A percentile compares a stretch with the other conserved stretches of the same genome.
These are phyloP conservation scores for Westerdykella ornata DNA, from an alignment of 2,329 filamentous ascomycete genomes.

Conservation along the genomic window DNA sequence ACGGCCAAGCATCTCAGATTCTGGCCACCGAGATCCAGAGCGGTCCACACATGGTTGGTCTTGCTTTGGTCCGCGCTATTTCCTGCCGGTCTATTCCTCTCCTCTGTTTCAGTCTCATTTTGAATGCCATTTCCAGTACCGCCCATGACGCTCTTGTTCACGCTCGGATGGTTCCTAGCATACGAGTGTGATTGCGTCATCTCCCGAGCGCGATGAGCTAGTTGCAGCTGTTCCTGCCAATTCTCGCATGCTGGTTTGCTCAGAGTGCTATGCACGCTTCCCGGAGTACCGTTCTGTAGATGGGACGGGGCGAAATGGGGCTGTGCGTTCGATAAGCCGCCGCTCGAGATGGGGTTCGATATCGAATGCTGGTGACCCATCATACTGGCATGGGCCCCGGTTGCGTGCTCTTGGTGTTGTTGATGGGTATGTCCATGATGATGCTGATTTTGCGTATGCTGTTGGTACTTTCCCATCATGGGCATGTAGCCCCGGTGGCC, in stretches of 20 bases:
- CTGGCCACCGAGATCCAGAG: slow-evolving; percentile 93
- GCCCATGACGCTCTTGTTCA: slow-evolving; percentile 60
- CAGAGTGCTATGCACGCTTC: slow-evolving; percentile 49
- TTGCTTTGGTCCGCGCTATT: slow-evolving; percentile 41
- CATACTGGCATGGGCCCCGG: slow-evolving; percentile 45
- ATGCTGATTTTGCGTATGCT: slow-evolving; percentile 50
- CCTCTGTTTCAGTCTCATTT: slow-evolving; percentile 47
- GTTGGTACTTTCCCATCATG: slow-evolving; percentile 60
- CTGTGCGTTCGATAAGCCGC: slow-evolving; percentile 58
- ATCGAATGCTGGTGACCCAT: slow-evolving; percentile 59
- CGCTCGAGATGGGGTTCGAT: slow-evolving; percentile 52
- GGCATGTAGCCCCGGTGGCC: slow-evolving; percentile 51
- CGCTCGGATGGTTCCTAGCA: slow-evolving; percentile 61
- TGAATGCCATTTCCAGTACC: slow-evolving; percentile 46
- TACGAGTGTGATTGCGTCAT: slow-evolving; percentile 67
- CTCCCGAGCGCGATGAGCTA: slow-evolving; percentile 68
- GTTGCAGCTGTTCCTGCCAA: slow-evolving; percentile 80
- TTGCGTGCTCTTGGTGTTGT: slow-evolving; percentile 52
- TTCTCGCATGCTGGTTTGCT: slow-evolving; percentile 60
- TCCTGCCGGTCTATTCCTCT: slow-evolving; percentile 59
- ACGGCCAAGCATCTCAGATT: slow-evolving; percentile 75
- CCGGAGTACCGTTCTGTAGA: slow-evolving; percentile 54
- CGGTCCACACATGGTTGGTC: slow-evolving; percentile 73
- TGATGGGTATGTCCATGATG: slow-evolving; percentile 53
- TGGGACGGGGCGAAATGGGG: slow-evolving; percentile 55